Base-by-base conservation (phyloP, 2,329 filamentous ascomycete genomes). In the Calonectria ilicicola region DNA sequence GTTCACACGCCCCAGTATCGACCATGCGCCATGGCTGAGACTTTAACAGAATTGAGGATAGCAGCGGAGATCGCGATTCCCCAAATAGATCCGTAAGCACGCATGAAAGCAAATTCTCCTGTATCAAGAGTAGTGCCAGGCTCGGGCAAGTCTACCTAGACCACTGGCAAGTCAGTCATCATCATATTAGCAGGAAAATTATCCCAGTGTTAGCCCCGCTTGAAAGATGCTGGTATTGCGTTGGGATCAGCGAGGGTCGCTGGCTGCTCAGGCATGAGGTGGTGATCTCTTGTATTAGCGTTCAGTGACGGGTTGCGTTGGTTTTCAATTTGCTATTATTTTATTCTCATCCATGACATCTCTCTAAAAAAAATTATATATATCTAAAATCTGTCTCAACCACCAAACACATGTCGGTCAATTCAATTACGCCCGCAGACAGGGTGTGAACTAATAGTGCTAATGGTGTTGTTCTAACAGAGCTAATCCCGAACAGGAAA, bases 31-130 rank as follows among this genome's bases (percentile, higher is more conserved):
- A n/a, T 19, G 29, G 6, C 4, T 53, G 14, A 32, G 47, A 53
- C 15, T 53, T 29, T 3, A 53, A 53, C 15, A 2, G 67, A 74
- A 40, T 78, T 80, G 68, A 79, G 88, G 35, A 87, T 81, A 5
- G 83, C 81, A 1, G 82, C 82, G 0, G 85, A 83, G 27, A 90
- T 84, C 0, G 86, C 81, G 1, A 86, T 82, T 10, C 87, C 88
- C 79, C 88, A 86, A 3, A 86, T 84, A n/a, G 81, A 77, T 3
- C 88, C 88, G 38, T 90, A 85, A 66, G 80, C 84, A 44, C 87
- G 84, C 69, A 87, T 77, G 70, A 90, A 90, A 0, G 81, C 78
- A 81, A 84, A 88, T 51, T 85, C 84, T 2, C 80, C 82, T 3
- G 85, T 85, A 0, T 84, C 83, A 1, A 81, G 67, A 1, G 84